Evolutionary conservation across 2,329 filamentous ascomycete genomes (phyloP), one percentile per base, ranked within the genome.

Genomic region (Colletotrichum cordylinicola): DNA sequence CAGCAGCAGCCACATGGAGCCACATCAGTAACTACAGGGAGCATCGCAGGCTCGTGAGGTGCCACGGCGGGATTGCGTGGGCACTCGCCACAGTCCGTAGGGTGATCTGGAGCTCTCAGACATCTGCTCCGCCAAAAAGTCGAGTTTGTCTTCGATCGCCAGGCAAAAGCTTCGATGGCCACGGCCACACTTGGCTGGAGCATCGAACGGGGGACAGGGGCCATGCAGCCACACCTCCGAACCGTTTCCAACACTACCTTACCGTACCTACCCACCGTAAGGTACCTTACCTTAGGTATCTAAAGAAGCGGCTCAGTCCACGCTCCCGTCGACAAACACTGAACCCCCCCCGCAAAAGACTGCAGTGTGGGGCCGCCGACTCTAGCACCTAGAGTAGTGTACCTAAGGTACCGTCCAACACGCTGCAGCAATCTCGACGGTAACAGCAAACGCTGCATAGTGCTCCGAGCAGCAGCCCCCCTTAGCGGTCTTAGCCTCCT

Each of bases 121-220:
- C 24, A 31, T 72, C 55, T 35, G 16, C 16, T 31, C 29, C 31
- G 52, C 31, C 39, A 48, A 5, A 64, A 31, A 33, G 37, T 48
- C 37, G 37, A 29, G 39, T 31, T 39, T 29, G 56, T 65, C 60
- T 52, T 73, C 74, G 74, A 76, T 76, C 74, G 33, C 65, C 18
- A 12, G 35, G 74, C 70, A 29, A 33, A 65, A 29, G 21, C 43
- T 33, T 76, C 74, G 74, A 76, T 76, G 74, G 58, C 43, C 70
- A 65, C 43, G 65, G 48, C 70, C 74, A 76, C 64, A 73, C 64
- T 27, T 37, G 70, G 21, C 29, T 37, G 70, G 58, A 65, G 13
- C 48, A 52, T 68, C 62, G 69, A 55, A 55, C 67, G 21, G 60
- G 52, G 48, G 39, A 62, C 69, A 62, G 56, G 68, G 62, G 62